Conservation (phyloP, 2,329 filamentous ascomycete genomes). For the Hyphodiscus sp. region DNA sequence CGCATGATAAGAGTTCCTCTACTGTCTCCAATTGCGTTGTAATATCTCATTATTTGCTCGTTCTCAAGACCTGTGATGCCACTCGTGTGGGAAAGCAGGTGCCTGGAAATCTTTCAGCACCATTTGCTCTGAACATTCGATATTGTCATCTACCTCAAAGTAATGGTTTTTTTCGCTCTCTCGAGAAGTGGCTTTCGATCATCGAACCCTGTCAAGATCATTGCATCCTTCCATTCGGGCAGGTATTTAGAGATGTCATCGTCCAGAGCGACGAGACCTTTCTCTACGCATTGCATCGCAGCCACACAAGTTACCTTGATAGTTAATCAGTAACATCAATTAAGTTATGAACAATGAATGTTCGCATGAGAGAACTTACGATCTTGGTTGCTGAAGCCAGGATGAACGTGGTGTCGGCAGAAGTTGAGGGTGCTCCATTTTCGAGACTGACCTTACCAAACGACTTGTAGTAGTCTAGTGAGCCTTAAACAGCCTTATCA, state of each 20-base stretch:
- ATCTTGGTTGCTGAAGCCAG: slow-evolving; percentile 51
- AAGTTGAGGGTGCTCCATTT: neutral
- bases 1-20: neutral
- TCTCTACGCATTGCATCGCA: slow-evolving; percentile 49
- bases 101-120: neutral
- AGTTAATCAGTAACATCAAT: too few relatives aligned
- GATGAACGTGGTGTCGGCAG: neutral
- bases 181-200: slow-evolving; percentile 4
- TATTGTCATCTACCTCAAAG: slow-evolving; percentile 1
- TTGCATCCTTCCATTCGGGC: slow-evolving; percentile 9
- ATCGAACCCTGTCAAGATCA: slow-evolving; percentile 12
- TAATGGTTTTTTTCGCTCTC: slow-evolving; percentile 10
- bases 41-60: slow-evolving; percentile 1
- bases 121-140: neutral
- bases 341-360: too few relatives aligned
- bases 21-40: neutral
- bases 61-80: neutral
- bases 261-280: slow-evolving; percentile 40
- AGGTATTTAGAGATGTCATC: slow-evolving; percentile 27
- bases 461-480: neutral
- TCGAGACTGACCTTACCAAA: neutral
- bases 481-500: neutral
- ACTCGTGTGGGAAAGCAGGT: slow-evolving; percentile 11
- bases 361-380: slow-evolving; percentile 7
- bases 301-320: slow-evolving; percentile 37